Conservation (phyloP, 164 flowering plant genomes). For the Kingdonia uniflora region DNA sequence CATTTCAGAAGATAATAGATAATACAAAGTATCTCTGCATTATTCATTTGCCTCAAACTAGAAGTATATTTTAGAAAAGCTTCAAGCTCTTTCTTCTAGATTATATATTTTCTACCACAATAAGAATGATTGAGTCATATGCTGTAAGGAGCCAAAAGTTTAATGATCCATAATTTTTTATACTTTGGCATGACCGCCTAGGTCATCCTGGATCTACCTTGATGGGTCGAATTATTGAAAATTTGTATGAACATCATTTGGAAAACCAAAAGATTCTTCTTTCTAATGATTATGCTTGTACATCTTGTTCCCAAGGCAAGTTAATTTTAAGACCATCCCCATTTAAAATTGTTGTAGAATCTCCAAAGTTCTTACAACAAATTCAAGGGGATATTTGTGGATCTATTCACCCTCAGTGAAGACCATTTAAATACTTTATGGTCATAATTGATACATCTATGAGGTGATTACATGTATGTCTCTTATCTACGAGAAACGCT, state of each 20-base stretch:
- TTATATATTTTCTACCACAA: slow-evolving; percentile 1
- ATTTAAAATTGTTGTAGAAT: not conserved
- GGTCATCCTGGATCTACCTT: not conserved
- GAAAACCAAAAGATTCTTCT: not conserved
- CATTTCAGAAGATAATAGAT: not conserved
- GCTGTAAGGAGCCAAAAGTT: not conserved
- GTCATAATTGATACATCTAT: slow-evolving; percentile 1
- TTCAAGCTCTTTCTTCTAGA: not conserved
- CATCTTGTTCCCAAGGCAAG: not conserved
- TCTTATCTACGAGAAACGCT: not conserved
- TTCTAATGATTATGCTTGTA: not conserved
- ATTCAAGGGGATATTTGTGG: slow-evolving; percentile 4
- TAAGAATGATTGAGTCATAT: not conserved
- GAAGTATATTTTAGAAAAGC: not conserved
- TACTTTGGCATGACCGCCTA: slow-evolving; percentile 1
- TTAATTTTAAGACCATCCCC: not conserved
- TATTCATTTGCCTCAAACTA: not conserved
- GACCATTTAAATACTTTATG: slow-evolving; percentile 3
- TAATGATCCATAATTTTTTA: not conserved
- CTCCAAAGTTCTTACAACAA: not conserved
- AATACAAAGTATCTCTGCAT: not conserved
- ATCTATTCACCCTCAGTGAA: not conserved
- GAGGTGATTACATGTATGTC: not conserved
- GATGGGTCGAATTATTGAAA: slow-evolving; percentile 1
- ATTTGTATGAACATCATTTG: slow-evolving; percentile 1